Evolutionary conservation across 257 asterid genomes (phyloP).

Genomic region (Primulina eburnea): DNA sequence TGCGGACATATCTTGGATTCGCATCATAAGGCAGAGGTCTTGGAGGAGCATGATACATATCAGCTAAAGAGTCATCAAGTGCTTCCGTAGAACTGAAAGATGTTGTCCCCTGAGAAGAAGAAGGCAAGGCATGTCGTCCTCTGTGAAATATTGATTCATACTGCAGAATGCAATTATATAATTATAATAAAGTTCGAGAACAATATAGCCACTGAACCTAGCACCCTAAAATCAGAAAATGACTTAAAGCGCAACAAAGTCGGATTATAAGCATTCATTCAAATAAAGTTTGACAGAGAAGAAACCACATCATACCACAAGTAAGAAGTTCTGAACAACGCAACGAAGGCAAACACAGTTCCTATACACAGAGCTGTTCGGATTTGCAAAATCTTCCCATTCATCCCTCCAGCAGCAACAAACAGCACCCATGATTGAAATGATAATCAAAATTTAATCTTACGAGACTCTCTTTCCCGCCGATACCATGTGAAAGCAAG

Average conservation of each 20-base stretch:
- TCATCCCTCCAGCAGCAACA: constrained; percentile 85
- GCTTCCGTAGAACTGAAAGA: constrained; percentile 54
- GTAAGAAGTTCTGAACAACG: constrained; percentile 55
- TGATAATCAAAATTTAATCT: constrained; percentile 20
- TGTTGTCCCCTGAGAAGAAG: constrained; percentile 55
- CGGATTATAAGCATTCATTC: constrained; percentile 5
- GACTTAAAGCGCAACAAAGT: neutral
- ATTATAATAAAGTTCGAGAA: neutral
- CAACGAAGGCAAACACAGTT: constrained; percentile 67
- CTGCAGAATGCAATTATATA: constrained; percentile 42
- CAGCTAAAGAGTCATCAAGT: constrained; percentile 72
- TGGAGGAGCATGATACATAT: constrained; percentile 83
- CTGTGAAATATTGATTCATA: constrained; percentile 68
- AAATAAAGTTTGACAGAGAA: constrained; percentile 13
- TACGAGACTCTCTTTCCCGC: constrained; percentile 16
- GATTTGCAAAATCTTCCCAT: constrained; percentile 61
- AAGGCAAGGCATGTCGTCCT: constrained; percentile 52
- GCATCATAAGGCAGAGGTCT: constrained; percentile 93
- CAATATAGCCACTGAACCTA: neutral
- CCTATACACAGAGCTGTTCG: constrained; percentile 59
- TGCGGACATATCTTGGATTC: constrained; percentile 58
- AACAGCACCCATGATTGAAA: constrained; percentile 66
- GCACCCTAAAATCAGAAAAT: constrained; percentile 2
- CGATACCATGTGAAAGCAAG: constrained; percentile 23
- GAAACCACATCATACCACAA: constrained; percentile 51